Base-by-base conservation (phyloP, 2,329 filamentous ascomycete genomes). In the Fusarium azukiicola region DNA sequence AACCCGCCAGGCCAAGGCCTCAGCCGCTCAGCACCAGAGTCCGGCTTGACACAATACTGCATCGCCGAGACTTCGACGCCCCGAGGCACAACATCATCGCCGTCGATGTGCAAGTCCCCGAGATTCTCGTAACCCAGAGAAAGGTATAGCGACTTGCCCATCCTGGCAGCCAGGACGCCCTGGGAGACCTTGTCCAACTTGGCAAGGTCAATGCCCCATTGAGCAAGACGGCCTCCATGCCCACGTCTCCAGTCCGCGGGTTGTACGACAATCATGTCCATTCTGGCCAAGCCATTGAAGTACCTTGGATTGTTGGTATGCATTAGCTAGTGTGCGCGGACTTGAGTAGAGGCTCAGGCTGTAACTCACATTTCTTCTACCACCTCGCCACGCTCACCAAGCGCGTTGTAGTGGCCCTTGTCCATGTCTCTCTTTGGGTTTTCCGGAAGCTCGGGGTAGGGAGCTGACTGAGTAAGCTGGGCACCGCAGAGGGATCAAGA, bases 231-330 rank as follows among this genome's bases (percentile, higher is more conserved):
- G 32, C 36, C 32, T 11, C 66, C 71, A 21, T 73, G 71, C 2
- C 71, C 71, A n/a, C 71, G 71, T 21, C 38, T 64, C 67, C 71
- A 70, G 46, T 73, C 70, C 17, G 71, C 67, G n/a, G 71, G 71
- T 38, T 73, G 67, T 8, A 70, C 56, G 44, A 73, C 71, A 19
- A 73, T 19, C 67, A 69, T 73, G 17, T 73, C 71, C 52, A 73
- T 44, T 19, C 38, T 46, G 11, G 52, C 36, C 7, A 47, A 27
- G 16, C 54, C 67, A 21, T 47, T 14, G 14, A 73, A 70, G 32
- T 67, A 47, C 42, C 71, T 73, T 23, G 4, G 17, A 10, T 64
- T 17, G 17, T 52, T 44, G 16, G 23, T 23, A 21, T 9, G 27
- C 11, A 36, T 42, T 40, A 61, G 56, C 19, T 42, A n/a, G 32